phyloP scores from a whole-genome alignment of 768 basidiomycete genomes.

The Pleurotus cornucopiae region DNA sequence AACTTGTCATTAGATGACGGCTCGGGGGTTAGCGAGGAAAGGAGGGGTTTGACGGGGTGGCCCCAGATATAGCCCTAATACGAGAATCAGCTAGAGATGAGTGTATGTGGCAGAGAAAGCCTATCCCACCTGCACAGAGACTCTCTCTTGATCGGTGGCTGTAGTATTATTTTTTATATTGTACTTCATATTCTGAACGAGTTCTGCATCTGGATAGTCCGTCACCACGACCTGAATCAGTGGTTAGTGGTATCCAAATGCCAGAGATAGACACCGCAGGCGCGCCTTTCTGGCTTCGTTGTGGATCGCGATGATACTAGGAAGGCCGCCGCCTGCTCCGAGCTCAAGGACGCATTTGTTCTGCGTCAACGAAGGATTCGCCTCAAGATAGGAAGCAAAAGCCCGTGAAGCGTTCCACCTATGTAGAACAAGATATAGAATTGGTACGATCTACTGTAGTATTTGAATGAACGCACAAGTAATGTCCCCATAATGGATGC shows the following conservation, averaged over 20 bases:
- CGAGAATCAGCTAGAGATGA: not conserved
- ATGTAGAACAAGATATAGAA: not conserved
- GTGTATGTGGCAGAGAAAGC: too few species aligned
- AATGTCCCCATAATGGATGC: constrained; percentile 80
- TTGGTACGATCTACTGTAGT: too few species aligned
- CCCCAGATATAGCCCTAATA: constrained; percentile 87
- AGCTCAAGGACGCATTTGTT: constrained; percentile 68
- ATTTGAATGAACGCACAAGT: constrained; percentile 44
- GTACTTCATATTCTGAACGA: constrained; percentile 69
- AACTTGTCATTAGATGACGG: constrained; percentile 34
- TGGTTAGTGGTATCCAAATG: not conserved
- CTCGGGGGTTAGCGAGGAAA: constrained; percentile 23
- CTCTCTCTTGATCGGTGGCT: constrained; percentile 24
- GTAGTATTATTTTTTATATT: constrained; percentile 64
- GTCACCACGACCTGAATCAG: constrained; percentile 72
- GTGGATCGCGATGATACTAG: constrained; percentile 69
- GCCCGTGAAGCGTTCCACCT: constrained; percentile 83
- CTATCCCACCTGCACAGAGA: constrained; percentile 18
- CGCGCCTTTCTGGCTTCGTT: constrained; percentile 65
- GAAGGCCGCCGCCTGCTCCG: constrained; percentile 91
- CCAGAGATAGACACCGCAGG: not conserved
- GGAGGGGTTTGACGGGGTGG: constrained; percentile 40
- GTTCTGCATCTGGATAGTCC: constrained; percentile 81
- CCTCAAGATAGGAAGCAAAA: constrained; percentile 67
- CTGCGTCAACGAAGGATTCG: constrained; percentile 42